Conservation (phyloP, 495 filamentous ascomycete species). For the Aspergillus wentii region DNA sequence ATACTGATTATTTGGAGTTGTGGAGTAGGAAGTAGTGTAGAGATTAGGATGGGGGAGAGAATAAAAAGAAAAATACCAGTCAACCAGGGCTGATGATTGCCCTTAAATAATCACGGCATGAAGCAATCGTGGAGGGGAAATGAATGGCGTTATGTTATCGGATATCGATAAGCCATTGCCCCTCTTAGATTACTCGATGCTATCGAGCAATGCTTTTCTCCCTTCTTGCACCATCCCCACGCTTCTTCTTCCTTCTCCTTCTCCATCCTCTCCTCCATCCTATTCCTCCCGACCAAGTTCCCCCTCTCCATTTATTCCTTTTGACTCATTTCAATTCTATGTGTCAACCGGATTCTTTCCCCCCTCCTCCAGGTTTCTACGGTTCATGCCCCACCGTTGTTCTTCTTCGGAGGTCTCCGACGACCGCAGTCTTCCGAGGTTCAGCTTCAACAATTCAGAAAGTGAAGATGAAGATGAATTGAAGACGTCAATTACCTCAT, state of each 20-base stretch:
- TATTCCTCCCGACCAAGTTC: neutral
- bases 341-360: constrained; percentile 9
- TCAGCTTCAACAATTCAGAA: neutral
- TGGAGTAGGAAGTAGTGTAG: too few species aligned
- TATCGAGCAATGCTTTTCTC: constrained; percentile 1
- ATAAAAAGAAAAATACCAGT: too few species aligned
- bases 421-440: constrained; percentile 10
- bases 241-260: constrained; percentile 1
- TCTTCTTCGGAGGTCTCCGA: constrained; percentile 23
- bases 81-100: too few species aligned
- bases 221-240: constrained; percentile 2
- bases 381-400: neutral
- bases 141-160: neutral
- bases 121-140: too few species aligned
- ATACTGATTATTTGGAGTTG: too few species aligned
- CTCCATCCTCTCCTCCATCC: neutral
- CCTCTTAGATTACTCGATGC: constrained; percentile 12
- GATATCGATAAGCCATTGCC: constrained; percentile 7
- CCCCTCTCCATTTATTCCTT: neutral
- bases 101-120: too few species aligned
- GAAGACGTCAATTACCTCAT: too few species aligned
- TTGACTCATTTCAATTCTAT: neutral
- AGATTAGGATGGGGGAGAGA: too few species aligned
- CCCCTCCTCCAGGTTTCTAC: too few species aligned
- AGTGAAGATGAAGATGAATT: too few species aligned